Conservation (phyloP, 176 grass and related monocot species). For the Ensete ventricosum region DNA sequence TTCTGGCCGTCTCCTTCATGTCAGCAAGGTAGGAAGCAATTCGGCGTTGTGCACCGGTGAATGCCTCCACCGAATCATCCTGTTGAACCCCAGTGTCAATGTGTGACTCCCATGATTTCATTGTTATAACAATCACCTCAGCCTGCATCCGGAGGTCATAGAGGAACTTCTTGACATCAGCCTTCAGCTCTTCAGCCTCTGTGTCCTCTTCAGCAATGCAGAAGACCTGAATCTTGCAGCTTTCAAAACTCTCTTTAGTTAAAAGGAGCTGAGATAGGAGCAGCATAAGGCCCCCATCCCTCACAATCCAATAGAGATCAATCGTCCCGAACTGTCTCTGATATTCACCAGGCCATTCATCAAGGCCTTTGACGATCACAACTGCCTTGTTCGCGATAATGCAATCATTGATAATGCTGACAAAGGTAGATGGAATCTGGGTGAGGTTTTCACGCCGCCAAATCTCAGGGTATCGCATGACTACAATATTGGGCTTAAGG, state of each 20-base stretch:
- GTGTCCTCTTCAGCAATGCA: conserved; percentile 97
- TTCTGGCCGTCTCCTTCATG: conserved; percentile 65
- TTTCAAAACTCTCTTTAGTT: conserved; percentile 85
- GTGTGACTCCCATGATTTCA: conserved; percentile 74
- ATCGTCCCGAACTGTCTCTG: conserved; percentile 90
- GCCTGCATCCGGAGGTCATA: conserved; percentile 98
- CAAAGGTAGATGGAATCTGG: conserved; percentile 90
- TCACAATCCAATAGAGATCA: conserved; percentile 96
- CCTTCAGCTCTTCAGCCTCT: conserved; percentile 94
- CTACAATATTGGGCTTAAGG: conserved; percentile 93
- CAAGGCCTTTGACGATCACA: conserved; percentile 91
- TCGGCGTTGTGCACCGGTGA: conserved; percentile 59
- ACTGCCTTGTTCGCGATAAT: conserved; percentile 98
- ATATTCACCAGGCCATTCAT: conserved; percentile 97
- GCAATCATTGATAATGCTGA: conserved; percentile 96
- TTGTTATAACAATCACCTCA: conserved; percentile 84
- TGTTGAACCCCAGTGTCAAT: conserved; percentile 42
- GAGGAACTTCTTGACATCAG: conserved; percentile 93
- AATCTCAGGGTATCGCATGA: conserved; percentile 96
- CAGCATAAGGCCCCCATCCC: conserved; percentile 93
- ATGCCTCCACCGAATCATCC: conserved; percentile 75
- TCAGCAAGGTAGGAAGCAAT: conserved; percentile 63
- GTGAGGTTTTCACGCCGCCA: conserved; percentile 91
- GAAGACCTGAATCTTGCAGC: conserved; percentile 95
- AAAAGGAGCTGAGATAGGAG: conserved; percentile 88